Evolutionary conservation across 257 asterid genomes (phyloP).

Genomic region (Gentiana macrophylla): DNA sequence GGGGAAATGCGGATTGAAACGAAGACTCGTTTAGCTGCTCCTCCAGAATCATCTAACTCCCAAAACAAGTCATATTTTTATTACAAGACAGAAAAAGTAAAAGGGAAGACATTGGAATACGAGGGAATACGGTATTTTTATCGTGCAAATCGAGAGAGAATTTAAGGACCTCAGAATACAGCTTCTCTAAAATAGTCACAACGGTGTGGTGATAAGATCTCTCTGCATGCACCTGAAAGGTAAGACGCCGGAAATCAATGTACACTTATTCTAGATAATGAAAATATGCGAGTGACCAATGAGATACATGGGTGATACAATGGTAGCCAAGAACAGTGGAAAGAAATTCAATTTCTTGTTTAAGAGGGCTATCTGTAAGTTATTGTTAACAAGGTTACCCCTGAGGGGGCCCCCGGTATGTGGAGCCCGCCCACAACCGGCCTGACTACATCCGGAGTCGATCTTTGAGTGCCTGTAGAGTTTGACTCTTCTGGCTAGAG

Average conservation of each 20-base stretch:
- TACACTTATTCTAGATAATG: too few relatives aligned
- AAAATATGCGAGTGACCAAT: too few relatives aligned
- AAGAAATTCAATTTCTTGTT: too few relatives aligned
- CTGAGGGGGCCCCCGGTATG: too few relatives aligned
- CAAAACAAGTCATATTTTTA: conserved; percentile 7
- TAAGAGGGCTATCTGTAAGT: too few relatives aligned
- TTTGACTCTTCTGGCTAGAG: too few relatives aligned
- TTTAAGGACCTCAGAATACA: conserved; percentile 60
- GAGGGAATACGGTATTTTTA: background rate
- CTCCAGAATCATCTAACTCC: conserved; percentile 55
- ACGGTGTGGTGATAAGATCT: conserved; percentile 74
- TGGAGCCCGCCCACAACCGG: too few relatives aligned
- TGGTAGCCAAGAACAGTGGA: too few relatives aligned
- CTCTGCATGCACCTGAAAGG: conserved; percentile 77
- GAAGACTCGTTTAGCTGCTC: conserved; percentile 50
- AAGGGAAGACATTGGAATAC: background rate
- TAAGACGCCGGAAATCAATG: conserved; percentile 1
- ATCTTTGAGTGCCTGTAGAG: too few relatives aligned
- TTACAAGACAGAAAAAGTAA: background rate
- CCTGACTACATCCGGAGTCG: too few relatives aligned
- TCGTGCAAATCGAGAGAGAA: conserved; percentile 2
- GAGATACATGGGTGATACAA: too few relatives aligned
- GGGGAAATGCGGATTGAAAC: conserved; percentile 27
- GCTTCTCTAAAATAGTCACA: conserved; percentile 71
- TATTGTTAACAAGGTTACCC: too few relatives aligned